Conservation (phyloP, 1,139 yeast genomes). For the Pichia sp. region DNA sequence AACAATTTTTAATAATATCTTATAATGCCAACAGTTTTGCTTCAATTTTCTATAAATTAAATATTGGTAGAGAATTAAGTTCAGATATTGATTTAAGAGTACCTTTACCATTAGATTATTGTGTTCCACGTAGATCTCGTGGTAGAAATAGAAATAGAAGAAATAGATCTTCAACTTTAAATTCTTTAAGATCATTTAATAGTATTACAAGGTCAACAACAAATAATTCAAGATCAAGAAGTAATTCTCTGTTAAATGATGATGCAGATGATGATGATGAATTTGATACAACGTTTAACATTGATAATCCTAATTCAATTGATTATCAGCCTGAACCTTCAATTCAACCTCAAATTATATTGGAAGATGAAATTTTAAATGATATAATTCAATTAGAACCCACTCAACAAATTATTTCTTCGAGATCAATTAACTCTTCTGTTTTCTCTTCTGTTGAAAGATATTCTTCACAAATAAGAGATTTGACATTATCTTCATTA, state of each 20-base stretch:
- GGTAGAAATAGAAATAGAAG: conserved; percentile 9
- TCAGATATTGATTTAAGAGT: conserved; percentile 26
- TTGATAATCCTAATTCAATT: too few species aligned
- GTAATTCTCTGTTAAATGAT: conserved; percentile 13
- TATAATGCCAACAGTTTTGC: conserved; percentile 25
- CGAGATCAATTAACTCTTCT: conserved; percentile 11
- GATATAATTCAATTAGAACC: conserved; percentile 14
- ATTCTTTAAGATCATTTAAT: too few species aligned
- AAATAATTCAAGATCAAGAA: conserved; percentile 6
- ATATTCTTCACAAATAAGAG: conserved; percentile 6
- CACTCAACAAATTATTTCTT: conserved; percentile 10
- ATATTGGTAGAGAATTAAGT: conserved; percentile 27
- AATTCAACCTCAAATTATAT: conserved; percentile 11
- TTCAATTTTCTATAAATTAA: conserved; percentile 26
- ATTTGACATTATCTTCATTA: conserved; percentile 8
- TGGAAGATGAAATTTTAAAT: conserved; percentile 12
- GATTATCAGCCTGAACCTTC: conserved; percentile 10
- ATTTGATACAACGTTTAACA: conserved; percentile 7
- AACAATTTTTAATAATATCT: conserved; percentile 24
- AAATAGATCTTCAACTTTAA: too few species aligned
- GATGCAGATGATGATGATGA: conserved; percentile 16
- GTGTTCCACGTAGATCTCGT: conserved; percentile 23
- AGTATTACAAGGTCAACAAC: neutral
- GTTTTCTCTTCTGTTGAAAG: conserved; percentile 14
- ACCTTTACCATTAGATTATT: conserved; percentile 23